phyloP scores from a whole-genome alignment of 768 basidiomycete species.

The Antrodiella citrinella region DNA sequence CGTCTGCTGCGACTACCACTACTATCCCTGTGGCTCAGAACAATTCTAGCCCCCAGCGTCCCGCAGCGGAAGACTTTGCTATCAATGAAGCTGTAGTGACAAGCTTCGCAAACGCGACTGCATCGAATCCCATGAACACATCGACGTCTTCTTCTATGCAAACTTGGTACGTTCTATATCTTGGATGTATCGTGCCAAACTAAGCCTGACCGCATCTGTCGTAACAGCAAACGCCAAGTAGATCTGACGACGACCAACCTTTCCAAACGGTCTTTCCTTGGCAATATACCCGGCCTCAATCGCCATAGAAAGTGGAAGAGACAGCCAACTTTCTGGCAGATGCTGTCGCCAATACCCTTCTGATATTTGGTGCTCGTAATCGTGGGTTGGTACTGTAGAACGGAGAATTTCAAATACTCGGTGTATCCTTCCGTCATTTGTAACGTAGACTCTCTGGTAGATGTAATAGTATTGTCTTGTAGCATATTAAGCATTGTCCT shows the following conservation, averaged over 20 bases:
- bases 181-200: no score
- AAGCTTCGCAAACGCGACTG: neutral
- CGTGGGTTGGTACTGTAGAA: no score
- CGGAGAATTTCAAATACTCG: no score
- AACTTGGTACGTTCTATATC: neutral
- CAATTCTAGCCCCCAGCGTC: no score
- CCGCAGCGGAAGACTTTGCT: neutral
- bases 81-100: neutral
- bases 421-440: no score
- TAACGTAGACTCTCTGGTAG: no score
- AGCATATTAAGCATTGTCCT: no score
- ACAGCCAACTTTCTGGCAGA: slow-evolving; percentile 16
- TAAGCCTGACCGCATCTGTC: no score
- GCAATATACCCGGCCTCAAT: slow-evolving; percentile 10
- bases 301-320: slow-evolving; percentile 16
- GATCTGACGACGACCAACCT: neutral
- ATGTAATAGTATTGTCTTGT: no score
- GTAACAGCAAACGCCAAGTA: neutral
- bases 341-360: slow-evolving; percentile 10
- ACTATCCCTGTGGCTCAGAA: neutral
- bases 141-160: no score
- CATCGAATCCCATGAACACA: neutral
- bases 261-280: neutral
- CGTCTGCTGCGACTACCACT: neutral
- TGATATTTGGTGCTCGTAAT: neutral